Evolutionary conservation across 768 basidiomycete species (phyloP), one percentile per base, ranked within the genome.

Genomic region (Lentinula edodes): DNA sequence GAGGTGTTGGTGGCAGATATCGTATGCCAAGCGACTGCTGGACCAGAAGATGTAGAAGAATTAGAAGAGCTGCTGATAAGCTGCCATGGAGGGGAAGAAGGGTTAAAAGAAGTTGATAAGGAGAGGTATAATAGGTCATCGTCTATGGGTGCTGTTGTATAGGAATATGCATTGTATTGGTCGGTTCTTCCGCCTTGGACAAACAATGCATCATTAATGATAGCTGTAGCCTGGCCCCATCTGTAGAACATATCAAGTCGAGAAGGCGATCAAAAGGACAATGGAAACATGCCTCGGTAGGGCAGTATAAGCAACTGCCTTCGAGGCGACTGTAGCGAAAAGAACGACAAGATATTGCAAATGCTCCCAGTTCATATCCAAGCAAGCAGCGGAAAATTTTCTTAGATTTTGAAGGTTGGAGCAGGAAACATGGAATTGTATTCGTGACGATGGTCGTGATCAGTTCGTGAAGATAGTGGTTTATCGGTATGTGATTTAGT

Each of bases 131-230:
- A 76, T 18, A 92, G 69, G 65, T 94, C 89, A 70, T 86, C 83
- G 63, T 75, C 82, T 66, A 84, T 87, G 60, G 88, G 89, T 28
- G 92, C 92, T 18, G 86, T 83, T 36, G 81, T 80, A 72, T 95
- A 96, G 2, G 86, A 83, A 69, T 80, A 91, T 15, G 79, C 69
- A 70, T 89, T 87, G 72, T 72, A 83, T 38, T 80, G 77, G 72
- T 93, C 91, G 43, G 86, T 88, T 70, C 91, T 86, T 52, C 94
- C 94, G 41, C 93, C 94, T 62, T 90, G 86, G 45, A 95, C 75
- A 69, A 85, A 85, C 46, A 95, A 76, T 10, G 78, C 77, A 63
- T 84, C 78, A 66, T 82, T 76, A 23, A 89, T 70, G 46, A 88
- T 67, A 18, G 84, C 80, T 0, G 77, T 74, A 5, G 90, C 89